These are phyloP conservation scores for Aquilaria agallochum DNA, from an alignment of 441 rosid species.

Conservation along the genomic window DNA sequence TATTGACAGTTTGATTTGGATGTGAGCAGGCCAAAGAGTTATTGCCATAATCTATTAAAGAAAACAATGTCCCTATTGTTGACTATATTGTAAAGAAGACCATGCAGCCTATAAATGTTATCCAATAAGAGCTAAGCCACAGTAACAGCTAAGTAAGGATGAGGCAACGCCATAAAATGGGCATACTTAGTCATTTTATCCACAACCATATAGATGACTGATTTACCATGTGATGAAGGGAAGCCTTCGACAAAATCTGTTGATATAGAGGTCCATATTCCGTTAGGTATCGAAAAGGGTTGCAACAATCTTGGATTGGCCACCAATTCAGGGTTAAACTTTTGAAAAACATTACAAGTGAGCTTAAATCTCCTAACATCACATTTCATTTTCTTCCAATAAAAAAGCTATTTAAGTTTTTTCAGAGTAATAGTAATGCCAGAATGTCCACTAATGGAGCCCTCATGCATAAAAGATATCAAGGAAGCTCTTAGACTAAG, in stretches of 20 bases:
- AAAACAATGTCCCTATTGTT: neutral
- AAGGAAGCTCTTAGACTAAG: neutral
- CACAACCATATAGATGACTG: no score
- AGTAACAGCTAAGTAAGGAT: no score
- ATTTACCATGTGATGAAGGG: neutral
- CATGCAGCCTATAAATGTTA: neutral
- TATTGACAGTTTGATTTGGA: neutral
- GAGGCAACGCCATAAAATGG: no score
- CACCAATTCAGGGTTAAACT: neutral
- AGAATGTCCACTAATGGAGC: neutral
- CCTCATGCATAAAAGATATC: neutral
- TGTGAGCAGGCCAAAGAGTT: neutral
- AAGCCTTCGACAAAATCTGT: conserved; percentile 10
- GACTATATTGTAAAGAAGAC: neutral
- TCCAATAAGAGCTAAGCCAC: no score
- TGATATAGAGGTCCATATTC: neutral
- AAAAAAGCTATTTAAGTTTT: neutral
- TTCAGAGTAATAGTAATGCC: neutral
- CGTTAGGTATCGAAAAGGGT: neutral
- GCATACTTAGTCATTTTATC: no score
- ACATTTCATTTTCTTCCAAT: neutral
- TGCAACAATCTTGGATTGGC: conserved; percentile 1
- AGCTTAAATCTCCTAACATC: neutral
- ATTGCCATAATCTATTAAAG: neutral
- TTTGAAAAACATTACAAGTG: neutral